Evolutionary conservation across 495 filamentous ascomycete genomes (phyloP).

Genomic region (Daldinia decipiens): DNA sequence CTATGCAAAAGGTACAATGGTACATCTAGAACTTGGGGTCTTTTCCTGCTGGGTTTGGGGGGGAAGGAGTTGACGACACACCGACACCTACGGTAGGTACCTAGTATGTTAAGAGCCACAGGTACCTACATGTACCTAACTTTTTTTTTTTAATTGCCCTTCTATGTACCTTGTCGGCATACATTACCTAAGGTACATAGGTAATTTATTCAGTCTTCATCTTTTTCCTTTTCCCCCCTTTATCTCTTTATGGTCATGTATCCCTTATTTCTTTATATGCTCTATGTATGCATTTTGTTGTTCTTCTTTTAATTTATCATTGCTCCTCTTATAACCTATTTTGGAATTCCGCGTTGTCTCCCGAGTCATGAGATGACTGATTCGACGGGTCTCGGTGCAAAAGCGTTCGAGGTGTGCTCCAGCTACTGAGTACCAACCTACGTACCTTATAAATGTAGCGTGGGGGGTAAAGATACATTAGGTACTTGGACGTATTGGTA

Average conservation of each 20-base stretch:
- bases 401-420: slow-evolving; percentile 19
- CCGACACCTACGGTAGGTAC: slow-evolving; percentile 19
- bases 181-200: too few species aligned
- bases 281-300: neutral
- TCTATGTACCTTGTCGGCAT: slow-evolving; percentile 10
- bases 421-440: neutral
- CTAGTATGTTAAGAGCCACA: slow-evolving; percentile 17
- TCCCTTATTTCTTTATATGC: neutral
- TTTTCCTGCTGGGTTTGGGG: slow-evolving; percentile 12
- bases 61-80: slow-evolving; percentile 37
- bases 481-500: slow-evolving; percentile 4
- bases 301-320: neutral
- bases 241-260: neutral
- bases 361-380: slow-evolving; percentile 1
- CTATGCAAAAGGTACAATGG: neutral
- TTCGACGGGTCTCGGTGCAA: slow-evolving; percentile 19
- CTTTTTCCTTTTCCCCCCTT: slow-evolving; percentile 5
- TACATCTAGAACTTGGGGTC: neutral
- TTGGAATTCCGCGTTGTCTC: neutral
- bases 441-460: slow-evolving; percentile 2
- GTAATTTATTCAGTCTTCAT: slow-evolving; percentile 6
- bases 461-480: slow-evolving; percentile 7
- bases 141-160: slow-evolving; percentile 14
- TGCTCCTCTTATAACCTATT: neutral
- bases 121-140: neutral